Evolutionary conservation across 1,284 basidiomycete genomes (phyloP), one percentile per base, ranked within the genome.

Genomic region (Cutaneotrichosporon sp.): DNA sequence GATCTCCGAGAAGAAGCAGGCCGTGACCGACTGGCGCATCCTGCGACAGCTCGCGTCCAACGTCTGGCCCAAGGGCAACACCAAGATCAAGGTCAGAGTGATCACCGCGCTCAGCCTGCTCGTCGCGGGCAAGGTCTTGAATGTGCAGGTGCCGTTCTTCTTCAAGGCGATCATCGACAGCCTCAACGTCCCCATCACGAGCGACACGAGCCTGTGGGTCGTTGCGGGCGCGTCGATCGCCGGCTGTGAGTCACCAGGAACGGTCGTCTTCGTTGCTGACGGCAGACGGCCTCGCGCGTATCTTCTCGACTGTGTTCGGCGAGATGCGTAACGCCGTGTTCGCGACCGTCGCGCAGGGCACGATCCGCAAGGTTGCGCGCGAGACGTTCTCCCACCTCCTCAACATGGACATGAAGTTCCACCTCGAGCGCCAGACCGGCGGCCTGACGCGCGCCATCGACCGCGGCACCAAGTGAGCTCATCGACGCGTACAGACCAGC

Each of bases 241-340:
- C 24, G 95, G 94, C 56, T 99, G 94, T 95, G 75, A 73, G 90
- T 84, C 16, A 27, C 13, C 0, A 4, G 25, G 1, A 3, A 25
- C 24, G n/a, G 24, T 14, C 20, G n/a, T 42, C 13, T 13, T 18
- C 20, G 20, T 29, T 4, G 42, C 57, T 65, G 54, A 53, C 18
- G 16, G 1, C 73, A 97, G 94, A 98, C 72, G 97, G 94, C 4
- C 86, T 89, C 2, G 94, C 95, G 0, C 85, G 97, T 43, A 86
- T 99, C 43, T 89, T 92, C 33, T 88, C 97, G 4, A 91, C 92
- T 0, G 83, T 95, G 7, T 98, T 94, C 68, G 88, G 89, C 7
- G 95, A 99, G 79, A 82, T 98, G 0, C 83, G 98, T 31, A 99
- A 99, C 71, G 95, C 97, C 0, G 88, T 97, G 9, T 99, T 99